These are phyloP conservation scores for Phytophthora crassamura DNA, from an alignment of 352 stramenopile genomes.

Conservation along the genomic window DNA sequence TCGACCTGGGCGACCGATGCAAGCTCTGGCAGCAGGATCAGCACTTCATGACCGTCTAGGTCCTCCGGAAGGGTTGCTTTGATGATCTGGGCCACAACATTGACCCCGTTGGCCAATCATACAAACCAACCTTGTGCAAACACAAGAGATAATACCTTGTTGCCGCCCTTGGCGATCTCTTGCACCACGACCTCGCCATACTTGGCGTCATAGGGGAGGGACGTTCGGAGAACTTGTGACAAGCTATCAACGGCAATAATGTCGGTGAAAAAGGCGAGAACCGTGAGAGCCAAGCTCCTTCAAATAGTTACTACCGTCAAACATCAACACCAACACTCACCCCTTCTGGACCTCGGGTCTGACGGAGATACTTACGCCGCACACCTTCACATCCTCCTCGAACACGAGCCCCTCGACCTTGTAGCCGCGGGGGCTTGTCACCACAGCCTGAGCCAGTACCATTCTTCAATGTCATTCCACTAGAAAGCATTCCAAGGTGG, in stretches of 20 bases:
- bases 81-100: slow-evolving; percentile 40
- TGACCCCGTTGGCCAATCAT: slow-evolving; percentile 2
- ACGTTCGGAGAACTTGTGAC: slow-evolving; percentile 55
- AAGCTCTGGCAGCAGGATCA: slow-evolving; percentile 76
- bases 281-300: background rate
- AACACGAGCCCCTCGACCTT: slow-evolving; percentile 76
- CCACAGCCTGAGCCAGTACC: slow-evolving; percentile 53
- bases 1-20: slow-evolving; percentile 66
- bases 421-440: slow-evolving; percentile 79
- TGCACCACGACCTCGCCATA: slow-evolving; percentile 71
- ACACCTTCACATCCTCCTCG: slow-evolving; percentile 83
- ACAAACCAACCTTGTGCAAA: background rate
- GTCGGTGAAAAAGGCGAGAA: background rate
- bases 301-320: background rate
- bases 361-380: slow-evolving; percentile 63
- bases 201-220: slow-evolving; percentile 73
- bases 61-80: slow-evolving; percentile 64
- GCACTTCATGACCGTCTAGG: slow-evolving; percentile 68
- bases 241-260: slow-evolving; percentile 38
- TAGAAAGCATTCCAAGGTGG: background rate
- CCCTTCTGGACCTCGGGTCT: slow-evolving; percentile 59
- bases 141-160: slow-evolving; percentile 37
- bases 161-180: slow-evolving; percentile 44
- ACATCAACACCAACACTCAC: slow-evolving; percentile 23
- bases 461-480: background rate